Evolutionary conservation across 768 basidiomycete species (phyloP), one percentile per base, ranked within the genome.

Genomic region (Lanmaoa pseudosensibilis): DNA sequence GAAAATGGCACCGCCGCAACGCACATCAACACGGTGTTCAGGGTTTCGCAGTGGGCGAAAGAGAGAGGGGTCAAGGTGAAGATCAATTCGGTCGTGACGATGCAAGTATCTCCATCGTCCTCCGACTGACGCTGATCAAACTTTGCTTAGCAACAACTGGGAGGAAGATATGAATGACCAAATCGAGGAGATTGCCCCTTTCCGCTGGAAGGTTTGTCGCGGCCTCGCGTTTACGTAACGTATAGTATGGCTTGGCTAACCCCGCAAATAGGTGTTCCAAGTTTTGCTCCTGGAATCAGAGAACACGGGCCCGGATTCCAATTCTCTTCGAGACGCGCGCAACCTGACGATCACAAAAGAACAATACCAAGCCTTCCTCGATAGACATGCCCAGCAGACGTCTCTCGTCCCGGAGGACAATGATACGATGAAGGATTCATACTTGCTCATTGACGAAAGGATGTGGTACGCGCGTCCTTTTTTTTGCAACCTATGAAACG

Each of bases 391-490:
- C 25, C 36, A 23, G 0, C 69, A 70, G 38, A 15, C 36, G 5
- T 69, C 60, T 33, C 70, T 76, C 18, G 71, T 76, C 18, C 71
- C 70, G 0, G 76, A 77, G 52, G 64, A 68, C 53, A 77, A 77
- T 50, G 64, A 73, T 4, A 55, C 70, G 5, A 77, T 77, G 74
- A 70, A 68, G 50, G 73, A 74, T 49, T 75, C 74, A 2, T 75
- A 75, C 53, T 56, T 77, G 21, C 65, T 66, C 19, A 54, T 75
- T 0, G 75, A 77, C 54, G 75, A 77, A 61, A 47, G 61, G 11
- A 76, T 74, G 73, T 47, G 75, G 76, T 66, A 51, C 19, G 62
- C 48, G 10, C 19, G 2, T 40, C 7, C 13, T 7, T 9, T n/a
- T 9, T n/a, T 43, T 56, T 44, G 41, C 21, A 7, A 25, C 16